phyloP scores from a whole-genome alignment of 441 rosid genomes.

The Codiaeum variegatum region DNA sequence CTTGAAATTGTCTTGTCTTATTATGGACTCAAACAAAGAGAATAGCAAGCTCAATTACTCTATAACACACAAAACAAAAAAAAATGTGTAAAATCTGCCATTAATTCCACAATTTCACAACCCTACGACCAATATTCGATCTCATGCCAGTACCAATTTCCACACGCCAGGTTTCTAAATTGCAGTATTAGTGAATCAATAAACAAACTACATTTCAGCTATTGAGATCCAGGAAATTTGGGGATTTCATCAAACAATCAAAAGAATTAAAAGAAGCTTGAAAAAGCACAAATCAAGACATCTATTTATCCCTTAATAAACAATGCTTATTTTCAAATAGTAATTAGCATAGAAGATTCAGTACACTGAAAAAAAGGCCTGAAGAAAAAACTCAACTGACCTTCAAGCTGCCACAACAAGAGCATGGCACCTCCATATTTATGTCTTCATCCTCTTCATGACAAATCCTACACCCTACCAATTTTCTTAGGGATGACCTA shows the following conservation, averaged over 20 bases:
- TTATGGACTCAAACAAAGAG: too few species aligned
- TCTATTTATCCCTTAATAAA: not conserved
- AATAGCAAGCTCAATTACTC: too few species aligned
- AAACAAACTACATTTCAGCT: not conserved
- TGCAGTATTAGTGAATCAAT: not conserved
- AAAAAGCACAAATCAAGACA: not conserved
- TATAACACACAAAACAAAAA: too few species aligned
- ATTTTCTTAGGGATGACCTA: conserved; percentile 31
- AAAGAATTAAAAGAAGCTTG: not conserved
- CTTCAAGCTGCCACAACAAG: conserved; percentile 84
- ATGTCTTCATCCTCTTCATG: conserved; percentile 74
- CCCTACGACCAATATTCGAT: not conserved
- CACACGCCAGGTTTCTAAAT: too few species aligned
- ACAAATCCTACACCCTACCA: conserved; percentile 75
- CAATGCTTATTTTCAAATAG: not conserved
- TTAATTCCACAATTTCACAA: not conserved
- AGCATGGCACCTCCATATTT: conserved; percentile 77
- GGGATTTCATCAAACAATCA: not conserved
- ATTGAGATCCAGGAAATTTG: not conserved
- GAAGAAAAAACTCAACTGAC: conserved; percentile 30
- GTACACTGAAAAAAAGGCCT: not conserved
- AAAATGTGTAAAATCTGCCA: too few species aligned
- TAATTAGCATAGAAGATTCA: not conserved
- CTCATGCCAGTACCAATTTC: not conserved
- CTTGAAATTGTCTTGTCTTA: too few species aligned